Conservation (phyloP, 164 flowering plant genomes). For the Magnolia sinica region DNA sequence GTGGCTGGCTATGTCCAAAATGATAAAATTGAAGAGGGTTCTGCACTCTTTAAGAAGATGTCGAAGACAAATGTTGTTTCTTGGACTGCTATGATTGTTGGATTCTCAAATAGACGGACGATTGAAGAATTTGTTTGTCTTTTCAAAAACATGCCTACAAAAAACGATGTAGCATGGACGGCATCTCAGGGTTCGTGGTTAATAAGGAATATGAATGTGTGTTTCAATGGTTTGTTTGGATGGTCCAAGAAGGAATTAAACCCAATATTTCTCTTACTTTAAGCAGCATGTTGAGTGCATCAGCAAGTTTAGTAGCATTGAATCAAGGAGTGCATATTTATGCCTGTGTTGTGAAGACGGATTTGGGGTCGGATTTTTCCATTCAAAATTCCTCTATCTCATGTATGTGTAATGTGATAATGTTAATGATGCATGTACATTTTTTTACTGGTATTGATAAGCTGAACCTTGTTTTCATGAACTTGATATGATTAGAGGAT, state of each 20-base stretch:
- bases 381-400: conserved; percentile 38
- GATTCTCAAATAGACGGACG: conserved; percentile 27
- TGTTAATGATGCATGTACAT: conserved; percentile 29
- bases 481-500: conserved; percentile 42
- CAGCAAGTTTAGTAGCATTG: conserved; percentile 36
- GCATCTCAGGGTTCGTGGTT: conserved; percentile 38
- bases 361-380: conserved; percentile 29
- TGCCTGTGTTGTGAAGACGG: conserved; percentile 26
- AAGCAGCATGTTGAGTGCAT: conserved; percentile 42
- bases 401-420: conserved; percentile 49
- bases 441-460: conserved; percentile 23
- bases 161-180: conserved; percentile 46
- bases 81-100: conserved; percentile 42
- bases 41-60: conserved; percentile 28
- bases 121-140: conserved; percentile 25
- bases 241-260: conserved; percentile 25
- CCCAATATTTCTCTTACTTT: conserved; percentile 38
- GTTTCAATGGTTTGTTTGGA: conserved; percentile 33
- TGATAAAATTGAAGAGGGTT: conserved; percentile 34
- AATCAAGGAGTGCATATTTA: conserved; percentile 43
- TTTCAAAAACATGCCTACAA: conserved; percentile 39
- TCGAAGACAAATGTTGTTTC: conserved; percentile 35
- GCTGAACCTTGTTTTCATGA: conserved; percentile 32
- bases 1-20: conserved; percentile 34
- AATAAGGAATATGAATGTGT: conserved; percentile 36